Base-by-base conservation (phyloP, 371 early-diverging fungal genomes). In the Circinella minor region DNA sequence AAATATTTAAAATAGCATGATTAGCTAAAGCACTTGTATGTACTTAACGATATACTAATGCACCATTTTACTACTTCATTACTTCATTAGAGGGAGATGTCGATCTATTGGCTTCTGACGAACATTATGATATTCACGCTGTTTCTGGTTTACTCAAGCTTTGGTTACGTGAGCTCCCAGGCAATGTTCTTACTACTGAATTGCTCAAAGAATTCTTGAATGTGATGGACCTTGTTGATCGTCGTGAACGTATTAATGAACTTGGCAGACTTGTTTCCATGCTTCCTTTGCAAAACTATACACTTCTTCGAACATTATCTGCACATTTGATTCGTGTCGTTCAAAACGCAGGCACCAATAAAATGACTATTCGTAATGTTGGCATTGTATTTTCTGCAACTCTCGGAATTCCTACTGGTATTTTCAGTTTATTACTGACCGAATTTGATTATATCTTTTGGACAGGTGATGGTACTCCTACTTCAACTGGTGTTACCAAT, bases 101-200 rank as follows among this genome's bases (percentile, higher is more conserved):
- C 36, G 66, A 75, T 34, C 72, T 89, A 39, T 69, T 89, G 49
- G 74, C 64, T 5, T 74, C 83, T 7, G 81, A 80, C 7, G 86
- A 88, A n/a, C 85, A 83, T 55, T 87, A 91, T 63, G 99, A 98
- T 77, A 87, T 95, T 9, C 99, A 98, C 77, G 95, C 93, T 1
- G 90, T 98, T 20, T 92, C 97, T 27, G 96, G 98, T 1, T 71
- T 98, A 51, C 83, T 98, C 55, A 98, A 98, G 77, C 77, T 96
- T 66, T 98, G 92, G 80, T 77, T 98, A 48, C 87, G 99, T 36
- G 97, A 95, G 76, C 79, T 98, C 46, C 93, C 97, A 0, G 88
- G 86, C 15, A 95, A 91, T 54, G 88, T 98, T 9, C 82, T 98
- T 34, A 97, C 98, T 3, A 77, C 87, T 9, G 90, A 91, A 15